Base-by-base conservation (phyloP, 768 basidiomycete species). In the Gloeostereum incarnatum region DNA sequence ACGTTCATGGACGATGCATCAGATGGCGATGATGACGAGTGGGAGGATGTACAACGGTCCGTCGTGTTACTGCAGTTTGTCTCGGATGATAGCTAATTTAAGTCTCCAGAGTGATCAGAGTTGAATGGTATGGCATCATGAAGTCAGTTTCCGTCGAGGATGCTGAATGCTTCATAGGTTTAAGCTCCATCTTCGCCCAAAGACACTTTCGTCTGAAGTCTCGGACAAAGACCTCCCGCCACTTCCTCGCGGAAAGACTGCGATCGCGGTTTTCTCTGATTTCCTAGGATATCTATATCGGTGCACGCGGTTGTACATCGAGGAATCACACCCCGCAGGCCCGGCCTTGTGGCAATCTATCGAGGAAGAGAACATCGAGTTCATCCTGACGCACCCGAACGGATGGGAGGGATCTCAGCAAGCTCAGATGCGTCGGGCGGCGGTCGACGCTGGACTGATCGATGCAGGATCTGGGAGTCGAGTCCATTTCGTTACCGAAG, bases 371-470 rank as follows among this genome's bases (percentile, higher is more conserved):
- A n/a, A n/a, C n/a, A 63, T 71, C 21, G 64, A 75, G 25, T 73
- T 68, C 41, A 61, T 81, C 4, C 61, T 81, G 10, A 68, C 68
- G 1, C 77, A 79, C 44, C 78, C 78, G 5, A 79, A 80, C 44
- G 77, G 74, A 0, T 81, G 78, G 78, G 77, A 72, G 43, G 73
- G 75, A 1, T 53, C 51, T 1, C 78, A 81, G 46, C 79, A 81
- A 44, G 57, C 56, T 18, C 60, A 68, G 47, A 74, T 81, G 58
- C 68, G 78, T 3, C 53, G 52, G 16, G 78, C 78, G 1, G 73
- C 74, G 0, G 56, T 68, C 1, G 40, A 50, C 14, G 77, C 75
- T 0, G 71, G 72, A 7, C 60, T 81, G 14, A 57, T 80, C 7
- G 40, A 48, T 1, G 54, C 53, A 8, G 68, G 63, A 0, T 66